phyloP scores from a whole-genome alignment of 805 yeast genomes.

The Scheffersomyces stipitis region DNA sequence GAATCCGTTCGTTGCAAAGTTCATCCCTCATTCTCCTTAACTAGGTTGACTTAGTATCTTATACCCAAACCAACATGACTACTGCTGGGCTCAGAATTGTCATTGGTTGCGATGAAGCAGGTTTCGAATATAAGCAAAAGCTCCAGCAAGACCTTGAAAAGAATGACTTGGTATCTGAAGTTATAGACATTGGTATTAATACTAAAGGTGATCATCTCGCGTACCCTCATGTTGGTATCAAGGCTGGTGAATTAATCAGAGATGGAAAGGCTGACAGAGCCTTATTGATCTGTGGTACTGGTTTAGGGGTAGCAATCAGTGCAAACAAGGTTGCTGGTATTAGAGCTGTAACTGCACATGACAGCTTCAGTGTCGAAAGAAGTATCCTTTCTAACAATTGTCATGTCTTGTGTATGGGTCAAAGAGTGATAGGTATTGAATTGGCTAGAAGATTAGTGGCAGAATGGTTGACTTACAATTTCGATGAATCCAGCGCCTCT shows the following conservation, averaged over 20 bases:
- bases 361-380: conserved; percentile 47
- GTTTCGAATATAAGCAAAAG: conserved; percentile 41
- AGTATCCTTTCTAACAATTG: conserved; percentile 43
- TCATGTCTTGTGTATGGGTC: conserved; percentile 49
- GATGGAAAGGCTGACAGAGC: conserved; percentile 45
- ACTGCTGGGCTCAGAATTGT: conserved; percentile 24
- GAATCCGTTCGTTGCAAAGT: too few relatives aligned
- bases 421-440: conserved; percentile 45
- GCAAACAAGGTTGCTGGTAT: conserved; percentile 49
- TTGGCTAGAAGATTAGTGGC: conserved; percentile 42
- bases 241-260: conserved; percentile 41
- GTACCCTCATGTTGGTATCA: conserved; percentile 45
- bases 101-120: conserved; percentile 47
- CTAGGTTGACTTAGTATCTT: too few relatives aligned
- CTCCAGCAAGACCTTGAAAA: conserved; percentile 33
- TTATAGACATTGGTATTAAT: conserved; percentile 42
- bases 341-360: conserved; percentile 50
- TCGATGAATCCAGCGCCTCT: conserved; percentile 39
- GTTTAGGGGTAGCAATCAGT: conserved; percentile 48
- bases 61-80: too few relatives aligned
- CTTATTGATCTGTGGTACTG: conserved; percentile 48
- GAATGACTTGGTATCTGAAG: conserved; percentile 25
- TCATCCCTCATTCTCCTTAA: too few relatives aligned
- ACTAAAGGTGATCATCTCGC: conserved; percentile 32
- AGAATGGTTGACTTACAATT: conserved; percentile 44